Conservation (phyloP, 345 rosid genomes). For the Triadica sebifera region DNA sequence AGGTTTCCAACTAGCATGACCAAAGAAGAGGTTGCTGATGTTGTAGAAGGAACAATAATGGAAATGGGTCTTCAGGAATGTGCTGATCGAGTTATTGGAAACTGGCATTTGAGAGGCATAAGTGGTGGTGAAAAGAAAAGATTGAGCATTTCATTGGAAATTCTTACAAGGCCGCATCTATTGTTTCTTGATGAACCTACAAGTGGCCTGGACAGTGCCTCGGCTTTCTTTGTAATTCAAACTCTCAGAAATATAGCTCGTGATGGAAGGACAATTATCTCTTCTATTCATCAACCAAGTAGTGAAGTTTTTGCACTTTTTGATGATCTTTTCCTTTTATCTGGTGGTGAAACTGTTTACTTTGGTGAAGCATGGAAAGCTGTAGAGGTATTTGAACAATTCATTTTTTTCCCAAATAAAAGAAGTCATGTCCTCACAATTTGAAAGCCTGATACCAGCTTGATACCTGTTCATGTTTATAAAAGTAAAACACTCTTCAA, state of each 20-base stretch:
- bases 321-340: not conserved
- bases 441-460: too few relatives aligned
- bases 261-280: not conserved
- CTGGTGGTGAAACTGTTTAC: not conserved
- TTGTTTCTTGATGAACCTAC: conserved; percentile 2
- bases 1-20: not conserved
- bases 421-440: too few relatives aligned
- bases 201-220: not conserved
- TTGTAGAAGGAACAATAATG: not conserved
- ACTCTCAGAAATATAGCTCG: not conserved
- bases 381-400: not conserved
- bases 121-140: not conserved
- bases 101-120: not conserved
- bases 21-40: not conserved
- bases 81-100: not conserved
- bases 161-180: not conserved
- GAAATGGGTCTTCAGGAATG: not conserved
- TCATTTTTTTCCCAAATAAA: too few relatives aligned
- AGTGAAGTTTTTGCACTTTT: not conserved
- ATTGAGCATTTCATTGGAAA: not conserved
- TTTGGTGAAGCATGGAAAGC: not conserved
- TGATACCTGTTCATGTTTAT: too few relatives aligned
- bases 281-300: not conserved
- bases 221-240: not conserved
- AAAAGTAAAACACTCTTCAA: too few relatives aligned